Conservation (phyloP, 192 early-diverging fungal species). For the Dissophora globulifera region DNA sequence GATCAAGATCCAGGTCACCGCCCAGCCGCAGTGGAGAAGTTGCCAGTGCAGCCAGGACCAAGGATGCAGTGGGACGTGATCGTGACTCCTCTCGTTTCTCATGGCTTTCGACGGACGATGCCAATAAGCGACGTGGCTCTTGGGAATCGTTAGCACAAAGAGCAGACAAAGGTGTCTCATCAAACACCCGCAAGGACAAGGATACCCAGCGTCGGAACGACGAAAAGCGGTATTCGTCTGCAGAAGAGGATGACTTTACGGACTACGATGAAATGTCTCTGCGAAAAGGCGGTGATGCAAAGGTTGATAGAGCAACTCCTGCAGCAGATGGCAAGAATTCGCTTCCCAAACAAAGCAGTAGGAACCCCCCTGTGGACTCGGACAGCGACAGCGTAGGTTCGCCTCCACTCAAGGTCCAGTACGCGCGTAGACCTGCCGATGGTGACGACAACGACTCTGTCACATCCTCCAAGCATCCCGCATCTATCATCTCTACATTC, state of each 20-base stretch:
- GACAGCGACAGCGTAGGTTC: slow-evolving; percentile 34
- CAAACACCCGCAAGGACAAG: background rate
- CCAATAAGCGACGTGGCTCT: slow-evolving; percentile 10
- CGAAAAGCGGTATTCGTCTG: slow-evolving; percentile 9
- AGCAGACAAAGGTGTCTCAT: background rate
- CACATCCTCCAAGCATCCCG: slow-evolving; percentile 35
- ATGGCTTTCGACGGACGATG: slow-evolving; percentile 14
- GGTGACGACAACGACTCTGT: slow-evolving; percentile 15
- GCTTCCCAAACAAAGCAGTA: background rate
- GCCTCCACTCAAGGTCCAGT: slow-evolving; percentile 49
- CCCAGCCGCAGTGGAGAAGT: background rate
- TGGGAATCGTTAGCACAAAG: slow-evolving; percentile 25
- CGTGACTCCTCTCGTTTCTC: slow-evolving; percentile 19
- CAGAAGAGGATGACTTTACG: slow-evolving; percentile 13
- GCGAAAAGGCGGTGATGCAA: background rate
- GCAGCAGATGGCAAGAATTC: background rate
- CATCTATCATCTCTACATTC: slow-evolving; percentile 44
- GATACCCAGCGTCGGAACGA: background rate
- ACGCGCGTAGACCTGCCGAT: slow-evolving; percentile 16
- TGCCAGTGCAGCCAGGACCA: background rate
- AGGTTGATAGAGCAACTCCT: background rate
- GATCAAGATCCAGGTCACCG: slow-evolving; percentile 27
- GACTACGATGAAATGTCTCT: slow-evolving; percentile 7
- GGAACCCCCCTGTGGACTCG: slow-evolving; percentile 2
- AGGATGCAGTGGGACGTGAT: background rate